phyloP scores from a whole-genome alignment of 2,329 filamentous ascomycete species.

The Fusarium algeriense region DNA sequence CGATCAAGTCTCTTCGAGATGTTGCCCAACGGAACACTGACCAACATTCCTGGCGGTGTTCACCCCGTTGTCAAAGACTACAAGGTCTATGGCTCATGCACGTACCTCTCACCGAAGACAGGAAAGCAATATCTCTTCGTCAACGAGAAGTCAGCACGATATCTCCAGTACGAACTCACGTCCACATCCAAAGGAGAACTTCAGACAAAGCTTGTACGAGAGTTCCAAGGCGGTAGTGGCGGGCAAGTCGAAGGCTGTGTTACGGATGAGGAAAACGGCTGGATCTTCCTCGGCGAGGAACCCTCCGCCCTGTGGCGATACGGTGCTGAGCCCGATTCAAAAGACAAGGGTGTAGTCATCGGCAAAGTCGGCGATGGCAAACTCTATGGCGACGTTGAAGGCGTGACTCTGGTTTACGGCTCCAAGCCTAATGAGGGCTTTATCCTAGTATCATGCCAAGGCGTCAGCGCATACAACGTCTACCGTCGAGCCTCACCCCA shows the following conservation, averaged over 20 bases:
- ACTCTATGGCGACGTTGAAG: conserved; percentile 66
- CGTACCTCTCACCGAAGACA: conserved; percentile 61
- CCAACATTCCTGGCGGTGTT: conserved; percentile 57
- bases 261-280: conserved; percentile 63
- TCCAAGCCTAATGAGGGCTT: conserved; percentile 59
- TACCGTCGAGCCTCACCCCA: conserved; percentile 63
- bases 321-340: conserved; percentile 61
- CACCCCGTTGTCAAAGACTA: conserved; percentile 61
- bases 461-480: conserved; percentile 65
- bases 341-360: conserved; percentile 51
- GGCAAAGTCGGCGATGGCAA: conserved; percentile 61
- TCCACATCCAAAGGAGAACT: conserved; percentile 56
- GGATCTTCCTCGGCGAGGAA: conserved; percentile 65
- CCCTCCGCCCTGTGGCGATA: conserved; percentile 65
- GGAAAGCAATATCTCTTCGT: conserved; percentile 66
- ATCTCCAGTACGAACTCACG: conserved; percentile 65
- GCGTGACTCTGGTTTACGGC: conserved; percentile 64
- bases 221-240: conserved; percentile 63
- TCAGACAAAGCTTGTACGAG: conserved; percentile 61
- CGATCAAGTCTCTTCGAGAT: conserved; percentile 61
- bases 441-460: conserved; percentile 65
- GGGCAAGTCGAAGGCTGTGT: conserved; percentile 68
- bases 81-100: conserved; percentile 65
- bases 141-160: conserved; percentile 66
- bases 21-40: conserved; percentile 58